phyloP scores from a whole-genome alignment of 1,284 basidiomycete species.

The Ganoderma leucocontextum region DNA sequence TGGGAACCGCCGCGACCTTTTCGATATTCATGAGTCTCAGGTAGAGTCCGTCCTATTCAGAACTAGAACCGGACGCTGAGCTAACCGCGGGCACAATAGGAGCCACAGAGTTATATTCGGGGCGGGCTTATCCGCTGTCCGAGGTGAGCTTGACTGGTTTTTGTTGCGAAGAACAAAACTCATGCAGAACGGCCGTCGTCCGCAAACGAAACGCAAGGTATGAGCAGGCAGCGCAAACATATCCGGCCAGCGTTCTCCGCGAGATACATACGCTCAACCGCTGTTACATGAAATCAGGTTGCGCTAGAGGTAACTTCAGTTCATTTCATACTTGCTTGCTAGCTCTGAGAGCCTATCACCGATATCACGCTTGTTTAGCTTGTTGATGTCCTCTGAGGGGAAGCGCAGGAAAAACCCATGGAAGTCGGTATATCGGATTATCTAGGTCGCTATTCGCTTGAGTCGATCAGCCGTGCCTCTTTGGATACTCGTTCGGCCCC shows the following conservation, averaged over 20 bases:
- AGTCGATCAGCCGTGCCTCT: conserved; percentile 17
- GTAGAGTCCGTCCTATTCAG: not conserved
- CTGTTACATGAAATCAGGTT: not conserved
- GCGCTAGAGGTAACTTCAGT: not conserved
- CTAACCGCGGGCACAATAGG: not conserved
- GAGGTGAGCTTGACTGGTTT: not conserved
- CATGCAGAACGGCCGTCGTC: not conserved
- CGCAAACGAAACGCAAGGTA: not conserved
- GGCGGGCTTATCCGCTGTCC: not conserved
- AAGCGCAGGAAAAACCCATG: not conserved
- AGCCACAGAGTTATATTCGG: not conserved
- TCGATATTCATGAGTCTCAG: not conserved
- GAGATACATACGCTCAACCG: not conserved
- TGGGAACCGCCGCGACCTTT: not conserved
- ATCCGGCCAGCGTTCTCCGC: not conserved
- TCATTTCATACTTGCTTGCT: not conserved
- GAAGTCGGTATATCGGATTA: conserved; percentile 21
- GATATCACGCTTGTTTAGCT: conserved; percentile 5
- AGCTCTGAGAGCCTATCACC: not conserved
- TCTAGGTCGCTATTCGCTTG: conserved; percentile 18
- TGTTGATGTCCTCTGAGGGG: conserved; percentile 1
- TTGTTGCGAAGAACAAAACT: not conserved
- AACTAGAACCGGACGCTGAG: not conserved
- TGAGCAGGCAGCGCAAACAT: not conserved
- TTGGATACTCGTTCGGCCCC: conserved; percentile 19